phyloP scores from a whole-genome alignment of 2,329 filamentous ascomycete genomes.

The Penicillium crustosum region DNA sequence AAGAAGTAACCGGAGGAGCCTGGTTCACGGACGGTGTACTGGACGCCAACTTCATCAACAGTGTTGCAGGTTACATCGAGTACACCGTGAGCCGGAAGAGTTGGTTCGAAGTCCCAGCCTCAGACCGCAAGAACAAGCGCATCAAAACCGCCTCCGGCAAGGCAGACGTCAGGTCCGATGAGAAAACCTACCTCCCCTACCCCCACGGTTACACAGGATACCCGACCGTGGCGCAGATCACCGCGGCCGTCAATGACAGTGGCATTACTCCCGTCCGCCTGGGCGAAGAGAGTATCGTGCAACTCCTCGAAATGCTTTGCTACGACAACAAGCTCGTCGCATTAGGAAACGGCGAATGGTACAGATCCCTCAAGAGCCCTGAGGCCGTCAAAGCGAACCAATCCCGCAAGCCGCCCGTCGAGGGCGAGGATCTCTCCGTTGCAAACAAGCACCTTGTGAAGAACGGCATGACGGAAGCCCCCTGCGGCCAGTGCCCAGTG shows the following conservation, averaged over 20 bases:
- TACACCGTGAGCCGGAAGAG: conserved; percentile 70
- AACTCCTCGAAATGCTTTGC: conserved; percentile 82
- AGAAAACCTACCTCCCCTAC: conserved; percentile 51
- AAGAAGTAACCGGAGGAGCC: conserved; percentile 86
- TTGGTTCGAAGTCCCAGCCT: conserved; percentile 58
- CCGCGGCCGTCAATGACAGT: conserved; percentile 67
- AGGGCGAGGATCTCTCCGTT: conserved; percentile 34
- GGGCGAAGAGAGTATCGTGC: conserved; percentile 72
- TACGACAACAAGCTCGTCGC: conserved; percentile 81
- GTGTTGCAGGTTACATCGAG: conserved; percentile 70
- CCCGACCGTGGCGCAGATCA: conserved; percentile 76
- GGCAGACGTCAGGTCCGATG: conserved; percentile 32
- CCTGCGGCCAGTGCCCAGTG: conserved; percentile 88
- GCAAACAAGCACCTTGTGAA: conserved; percentile 45
- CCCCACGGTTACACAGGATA: conserved; percentile 71
- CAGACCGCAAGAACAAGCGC: conserved; percentile 45
- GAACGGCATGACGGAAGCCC: conserved; percentile 82
- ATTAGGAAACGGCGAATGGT: conserved; percentile 52
- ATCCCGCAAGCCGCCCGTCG: conserved; percentile 31
- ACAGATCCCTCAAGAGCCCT: conserved; percentile 48
- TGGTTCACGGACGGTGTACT: conserved; percentile 93
- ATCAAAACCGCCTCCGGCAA: conserved; percentile 39
- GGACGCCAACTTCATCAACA: conserved; percentile 83
- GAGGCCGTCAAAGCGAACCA: conserved; percentile 37
- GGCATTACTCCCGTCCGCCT: conserved; percentile 71